Evolutionary conservation across 495 filamentous ascomycete species (phyloP), one percentile per base, ranked within the genome.

Genomic region (Podospora comata): DNA sequence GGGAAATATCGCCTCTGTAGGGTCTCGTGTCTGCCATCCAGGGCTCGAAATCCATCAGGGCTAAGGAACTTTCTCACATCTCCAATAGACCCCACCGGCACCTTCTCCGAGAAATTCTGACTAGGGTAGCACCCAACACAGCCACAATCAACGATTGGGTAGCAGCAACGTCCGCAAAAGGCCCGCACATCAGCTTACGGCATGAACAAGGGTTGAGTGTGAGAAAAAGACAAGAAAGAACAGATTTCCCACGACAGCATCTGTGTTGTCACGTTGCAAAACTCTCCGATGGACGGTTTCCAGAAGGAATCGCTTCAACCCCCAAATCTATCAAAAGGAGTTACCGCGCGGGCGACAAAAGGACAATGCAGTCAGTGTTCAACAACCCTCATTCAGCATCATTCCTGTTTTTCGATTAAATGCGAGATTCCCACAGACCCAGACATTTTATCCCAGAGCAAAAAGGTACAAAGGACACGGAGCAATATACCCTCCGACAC

Each of bases 151-250:
- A 44, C n/a, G 27, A 63, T 63, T 61, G 27, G n/a, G 32, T 48
- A 39, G 61, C 28, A 63, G n/a, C 18, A 20, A 63, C 27, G 39
- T 13, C 30, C n/a, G 27, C 61, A 63, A 63, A 63, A 48, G 61
- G 27, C 61, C 61, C 61, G 32, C 61, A 48, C 30, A 63, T 63
- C 28, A 63, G 61, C 61, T 63, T 39, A 63, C 61, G 61, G 61
- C 34, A 48, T 63, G 39, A 48, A 16, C 39, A 48, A 13, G 39
- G 39, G 39, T 32, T 5, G 39, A 13, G 39, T 23, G 23, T 23
- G 39, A 48, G 39, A 48, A 11, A 48, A 11, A 16, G 39, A 11
- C 1, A 13, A 11, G 39, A 1, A 2, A 13, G 15, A 11, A 48
- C 15, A 48, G 6, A 48, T 13, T 11, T 16, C 9, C 34, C 6